These are phyloP conservation scores for Monosporascus sp. DNA, from an alignment of 2,329 filamentous ascomycete genomes.

Conservation along the genomic window DNA sequence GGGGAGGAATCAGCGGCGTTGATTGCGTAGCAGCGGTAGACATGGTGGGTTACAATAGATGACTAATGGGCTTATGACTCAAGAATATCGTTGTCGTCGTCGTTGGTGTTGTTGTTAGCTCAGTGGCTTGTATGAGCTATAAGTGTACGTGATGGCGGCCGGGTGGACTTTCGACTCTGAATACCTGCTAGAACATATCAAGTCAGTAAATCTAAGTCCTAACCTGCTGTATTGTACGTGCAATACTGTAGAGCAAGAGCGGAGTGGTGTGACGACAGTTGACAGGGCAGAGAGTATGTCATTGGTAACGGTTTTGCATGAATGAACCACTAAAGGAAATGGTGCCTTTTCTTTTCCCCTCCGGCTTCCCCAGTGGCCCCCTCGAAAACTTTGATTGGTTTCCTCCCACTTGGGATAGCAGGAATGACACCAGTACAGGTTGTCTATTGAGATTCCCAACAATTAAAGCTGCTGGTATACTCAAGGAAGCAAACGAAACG, in stretches of 20 bases:
- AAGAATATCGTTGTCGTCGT: no score
- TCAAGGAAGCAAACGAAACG: no score
- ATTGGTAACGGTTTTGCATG: background rate
- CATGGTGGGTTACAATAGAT: slow-evolving; percentile 30
- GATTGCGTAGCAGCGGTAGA: slow-evolving; percentile 45
- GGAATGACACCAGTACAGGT: no score
- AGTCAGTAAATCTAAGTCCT: background rate
- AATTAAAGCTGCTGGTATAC: no score
- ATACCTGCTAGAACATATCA: background rate
- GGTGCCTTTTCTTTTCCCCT: no score
- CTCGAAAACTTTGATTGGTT: no score
- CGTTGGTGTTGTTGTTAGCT: slow-evolving; percentile 13
- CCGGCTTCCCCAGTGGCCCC: no score
- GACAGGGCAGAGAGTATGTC: background rate
- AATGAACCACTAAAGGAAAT: background rate
- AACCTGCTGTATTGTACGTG: no score
- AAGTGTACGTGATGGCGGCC: slow-evolving; percentile 2
- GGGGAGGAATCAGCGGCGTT: slow-evolving; percentile 49
- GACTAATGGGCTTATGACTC: no score
- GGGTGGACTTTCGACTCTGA: background rate
- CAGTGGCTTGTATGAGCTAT: slow-evolving; percentile 12
- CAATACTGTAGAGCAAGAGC: no score
- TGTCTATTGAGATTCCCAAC: no score
- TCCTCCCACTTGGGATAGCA: background rate
- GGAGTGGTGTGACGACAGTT: no score